Conservation (phyloP, 306 rosid genomes). For the Prunus fruticosa region DNA sequence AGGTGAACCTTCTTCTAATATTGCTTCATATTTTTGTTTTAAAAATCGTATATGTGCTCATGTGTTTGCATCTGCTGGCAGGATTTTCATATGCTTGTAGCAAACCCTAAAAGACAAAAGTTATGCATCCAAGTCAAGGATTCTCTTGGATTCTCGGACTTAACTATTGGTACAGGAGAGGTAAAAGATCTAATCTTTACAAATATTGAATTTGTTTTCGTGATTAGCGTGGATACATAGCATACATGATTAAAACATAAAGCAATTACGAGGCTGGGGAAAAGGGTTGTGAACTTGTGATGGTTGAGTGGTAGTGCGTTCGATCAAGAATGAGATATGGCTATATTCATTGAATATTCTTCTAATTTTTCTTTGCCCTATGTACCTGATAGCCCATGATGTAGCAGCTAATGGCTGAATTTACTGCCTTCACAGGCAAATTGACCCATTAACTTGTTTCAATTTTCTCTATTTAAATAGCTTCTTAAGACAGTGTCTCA, state of each 20-base stretch:
- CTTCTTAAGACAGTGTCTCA: conserved; percentile 5
- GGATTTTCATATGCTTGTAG: conserved; percentile 96
- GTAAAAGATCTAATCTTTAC: conserved; percentile 33
- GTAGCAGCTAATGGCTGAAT: background rate
- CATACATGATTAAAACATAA: background rate
- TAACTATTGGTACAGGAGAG: conserved; percentile 85
- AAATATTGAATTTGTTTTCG: background rate
- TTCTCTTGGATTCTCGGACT: conserved; percentile 75
- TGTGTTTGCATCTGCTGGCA: conserved; percentile 36
- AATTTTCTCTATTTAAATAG: background rate
- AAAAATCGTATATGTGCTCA: conserved; percentile 14
- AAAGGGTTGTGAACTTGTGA: background rate
- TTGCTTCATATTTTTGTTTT: conserved; percentile 3
- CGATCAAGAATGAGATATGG: background rate
- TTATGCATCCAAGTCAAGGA: conserved; percentile 83
- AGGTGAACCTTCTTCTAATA: conserved; percentile 52
- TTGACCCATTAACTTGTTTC: conserved; percentile 4
- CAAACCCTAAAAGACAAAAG: conserved; percentile 81
- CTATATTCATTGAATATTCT: background rate
- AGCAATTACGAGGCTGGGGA: background rate
- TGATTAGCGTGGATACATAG: background rate
- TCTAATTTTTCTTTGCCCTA: background rate
- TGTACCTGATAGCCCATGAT: background rate
- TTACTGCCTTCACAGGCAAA: background rate
- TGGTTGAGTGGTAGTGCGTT: background rate